Conservation (phyloP, 1,284 basidiomycete species). For the Microbotryomycetes sp. region DNA sequence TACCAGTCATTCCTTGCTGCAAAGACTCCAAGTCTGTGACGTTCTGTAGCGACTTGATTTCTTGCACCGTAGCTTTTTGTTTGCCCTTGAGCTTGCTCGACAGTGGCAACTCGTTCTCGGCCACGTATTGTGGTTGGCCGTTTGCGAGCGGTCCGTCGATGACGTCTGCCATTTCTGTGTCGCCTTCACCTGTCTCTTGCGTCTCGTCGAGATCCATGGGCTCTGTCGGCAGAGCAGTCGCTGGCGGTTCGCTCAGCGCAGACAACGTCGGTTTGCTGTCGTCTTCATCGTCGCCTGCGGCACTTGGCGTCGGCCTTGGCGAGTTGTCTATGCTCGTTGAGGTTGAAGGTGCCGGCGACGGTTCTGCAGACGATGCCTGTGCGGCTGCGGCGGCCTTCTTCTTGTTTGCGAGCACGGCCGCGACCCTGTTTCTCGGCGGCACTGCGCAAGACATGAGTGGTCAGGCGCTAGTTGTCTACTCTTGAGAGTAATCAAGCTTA, state of each 20-base stretch:
- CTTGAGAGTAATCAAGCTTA: too few species aligned
- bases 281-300: neutral
- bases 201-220: conserved; percentile 31
- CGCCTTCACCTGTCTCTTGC: conserved; percentile 12
- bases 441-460: too few species aligned
- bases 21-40: conserved; percentile 15
- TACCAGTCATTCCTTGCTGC: conserved; percentile 22
- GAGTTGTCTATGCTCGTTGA: neutral
- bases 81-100: neutral
- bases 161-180: conserved; percentile 13
- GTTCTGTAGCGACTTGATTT: conserved; percentile 20
- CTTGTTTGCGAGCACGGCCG: too few species aligned
- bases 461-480: too few species aligned
- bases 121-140: neutral
- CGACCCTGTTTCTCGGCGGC: too few species aligned
- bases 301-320: neutral
- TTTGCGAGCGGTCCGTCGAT: neutral
- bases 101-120: neutral
- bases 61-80: neutral
- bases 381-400: too few species aligned
- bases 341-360: neutral
- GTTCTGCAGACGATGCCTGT: neutral
- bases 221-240: conserved; percentile 21
- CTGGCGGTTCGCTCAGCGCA: conserved; percentile 9
- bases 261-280: neutral